Evolutionary conservation across 1,139 yeast genomes (phyloP).

Genomic region (Zygoascus sp.): DNA sequence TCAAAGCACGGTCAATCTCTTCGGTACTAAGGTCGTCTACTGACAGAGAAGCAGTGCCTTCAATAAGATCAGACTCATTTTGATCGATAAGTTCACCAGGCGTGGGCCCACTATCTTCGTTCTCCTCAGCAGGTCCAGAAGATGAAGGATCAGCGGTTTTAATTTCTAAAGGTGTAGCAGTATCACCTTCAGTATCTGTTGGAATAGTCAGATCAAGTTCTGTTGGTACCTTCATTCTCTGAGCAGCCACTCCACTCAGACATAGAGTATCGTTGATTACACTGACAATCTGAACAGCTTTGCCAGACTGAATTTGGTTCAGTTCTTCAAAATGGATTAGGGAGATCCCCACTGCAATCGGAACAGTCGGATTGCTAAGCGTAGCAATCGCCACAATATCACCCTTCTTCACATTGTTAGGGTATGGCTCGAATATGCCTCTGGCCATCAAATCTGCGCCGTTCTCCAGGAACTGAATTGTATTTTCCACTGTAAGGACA

Average conservation of each 20-base stretch:
- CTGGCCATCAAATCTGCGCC: constrained; percentile 94
- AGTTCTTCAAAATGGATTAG: constrained; percentile 43
- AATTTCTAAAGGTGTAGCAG: too few relatives aligned
- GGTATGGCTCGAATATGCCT: constrained; percentile 74
- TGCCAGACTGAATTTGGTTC: constrained; percentile 34
- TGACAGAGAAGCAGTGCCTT: constrained; percentile 7
- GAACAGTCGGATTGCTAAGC: constrained; percentile 54
- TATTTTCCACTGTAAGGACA: constrained; percentile 68
- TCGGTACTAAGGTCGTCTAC: constrained; percentile 31
- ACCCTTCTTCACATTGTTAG: constrained; percentile 44
- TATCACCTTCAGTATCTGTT: constrained; percentile 15
- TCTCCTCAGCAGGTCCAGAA: not conserved
- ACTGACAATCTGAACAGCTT: constrained; percentile 37
- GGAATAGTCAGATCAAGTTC: constrained; percentile 24
- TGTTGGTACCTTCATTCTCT: constrained; percentile 29
- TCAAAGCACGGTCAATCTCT: constrained; percentile 76
- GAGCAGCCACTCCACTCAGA: constrained; percentile 25
- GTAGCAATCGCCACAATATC: constrained; percentile 69
- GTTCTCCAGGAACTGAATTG: constrained; percentile 55
- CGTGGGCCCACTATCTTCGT: not conserved
- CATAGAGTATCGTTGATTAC: constrained; percentile 39
- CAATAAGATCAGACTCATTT: too few relatives aligned
- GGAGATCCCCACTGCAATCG: constrained; percentile 73
- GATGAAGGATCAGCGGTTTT: too few relatives aligned
- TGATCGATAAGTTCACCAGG: constrained; percentile 6